Base-by-base conservation (phyloP, 129 eudicot genomes). In the Helianthus tuberosus region DNA sequence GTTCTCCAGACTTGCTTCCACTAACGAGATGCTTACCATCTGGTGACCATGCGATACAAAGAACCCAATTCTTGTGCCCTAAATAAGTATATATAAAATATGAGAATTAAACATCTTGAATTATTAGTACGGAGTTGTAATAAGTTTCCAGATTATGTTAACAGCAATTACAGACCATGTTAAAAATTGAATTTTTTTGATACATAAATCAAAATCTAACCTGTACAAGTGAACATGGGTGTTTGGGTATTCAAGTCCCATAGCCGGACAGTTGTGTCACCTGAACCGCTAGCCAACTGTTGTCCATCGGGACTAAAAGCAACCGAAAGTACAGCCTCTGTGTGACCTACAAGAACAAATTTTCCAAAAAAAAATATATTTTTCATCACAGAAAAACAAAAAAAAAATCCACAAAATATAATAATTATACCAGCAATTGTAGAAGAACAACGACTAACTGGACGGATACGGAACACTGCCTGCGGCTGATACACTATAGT, bases 51-150 rank as follows among this genome's bases (percentile, higher is more conserved):
- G 98, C 97, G 51, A 94, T 82, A 82, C 87, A 94, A 17, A 94
- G 97, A 64, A 94, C 99, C 97, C 99, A 94, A 76, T 94, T 94
- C 69, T 81, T 94, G 89, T 94, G 99, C 72, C 99, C 99, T 94
- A 74, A 48, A 72, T 10, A 69, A 14, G 63, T 12, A 27, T 55
- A 43, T 32, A 32, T 32, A 6, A 60, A 62, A 14, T n/a, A 29
- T 32, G 8, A 14, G 11, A 41, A 20, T 16, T 12, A 57, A 5
- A 39, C 11, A 58, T 11, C 6, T 6, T 0, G 44, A 58, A 16
- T 39, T 52, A 20, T 74, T 63, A 74, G 32, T 53, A 70, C 10
- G 17, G 36, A 63, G 16, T 55, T 38, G 38, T 10, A 25, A 49
- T 25, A 68, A 29, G 73, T 50, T 49, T 8, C 3, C 8, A 13